These are phyloP conservation scores for Wickerhamiella brachini DNA, from an alignment of 805 yeast genomes.

Conservation along the genomic window DNA sequence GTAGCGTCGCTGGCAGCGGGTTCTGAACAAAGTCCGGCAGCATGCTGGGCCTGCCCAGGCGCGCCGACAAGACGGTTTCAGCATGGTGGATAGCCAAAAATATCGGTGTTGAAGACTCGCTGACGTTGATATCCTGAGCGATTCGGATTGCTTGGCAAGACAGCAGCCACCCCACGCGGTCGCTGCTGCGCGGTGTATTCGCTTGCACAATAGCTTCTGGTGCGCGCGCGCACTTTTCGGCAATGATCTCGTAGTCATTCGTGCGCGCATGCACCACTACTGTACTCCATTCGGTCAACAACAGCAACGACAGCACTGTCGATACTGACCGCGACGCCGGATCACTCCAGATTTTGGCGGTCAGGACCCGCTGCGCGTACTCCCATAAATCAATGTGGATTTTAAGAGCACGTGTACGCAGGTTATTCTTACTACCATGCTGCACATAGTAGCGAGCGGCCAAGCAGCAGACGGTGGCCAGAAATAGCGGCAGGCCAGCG, in stretches of 20 bases:
- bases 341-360: slow-evolving; percentile 89
- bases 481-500: slow-evolving; percentile 65
- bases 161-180: slow-evolving; percentile 88
- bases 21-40: slow-evolving; percentile 50
- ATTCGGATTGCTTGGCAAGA: slow-evolving; percentile 76
- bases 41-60: slow-evolving; percentile 67
- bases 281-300: slow-evolving; percentile 93
- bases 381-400: slow-evolving; percentile 76
- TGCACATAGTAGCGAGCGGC: slow-evolving; percentile 59
- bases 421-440: slow-evolving; percentile 21
- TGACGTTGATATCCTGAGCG: slow-evolving; percentile 75
- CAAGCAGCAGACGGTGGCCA: slow-evolving; percentile 70
- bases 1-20: slow-evolving; percentile 26
- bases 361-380: slow-evolving; percentile 64
- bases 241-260: slow-evolving; percentile 49
- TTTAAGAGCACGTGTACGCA: slow-evolving; percentile 24
- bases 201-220: slow-evolving; percentile 27
- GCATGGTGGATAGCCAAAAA: slow-evolving; percentile 75
- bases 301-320: slow-evolving; percentile 67
- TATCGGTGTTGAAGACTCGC: slow-evolving; percentile 58
- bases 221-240: slow-evolving; percentile 9
- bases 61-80: slow-evolving; percentile 72
- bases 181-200: slow-evolving; percentile 75
- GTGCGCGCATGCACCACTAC: slow-evolving; percentile 83
- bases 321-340: slow-evolving; percentile 80